Evolutionary conservation across 2,329 filamentous ascomycete species (phyloP).

Genomic region (Malbranchea zuffiana): DNA sequence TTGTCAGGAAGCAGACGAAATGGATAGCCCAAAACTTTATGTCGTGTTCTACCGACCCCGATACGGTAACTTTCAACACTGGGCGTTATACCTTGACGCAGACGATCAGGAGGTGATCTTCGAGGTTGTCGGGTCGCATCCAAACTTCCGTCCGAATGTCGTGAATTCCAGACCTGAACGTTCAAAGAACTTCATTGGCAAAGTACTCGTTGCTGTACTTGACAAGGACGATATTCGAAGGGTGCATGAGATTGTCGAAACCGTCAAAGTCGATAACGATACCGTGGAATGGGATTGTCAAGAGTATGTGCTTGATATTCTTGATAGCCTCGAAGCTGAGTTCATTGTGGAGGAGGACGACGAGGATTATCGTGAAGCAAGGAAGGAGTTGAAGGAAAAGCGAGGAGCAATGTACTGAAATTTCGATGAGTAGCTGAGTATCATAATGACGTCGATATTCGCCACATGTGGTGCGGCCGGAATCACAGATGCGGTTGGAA

Average conservation of each 20-base stretch:
- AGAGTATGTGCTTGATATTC: slow-evolving; percentile 19
- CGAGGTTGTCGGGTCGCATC: slow-evolving; percentile 19
- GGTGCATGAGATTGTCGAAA: slow-evolving; percentile 10
- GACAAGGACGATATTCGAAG: slow-evolving; percentile 11
- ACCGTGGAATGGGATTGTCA: slow-evolving; percentile 20
- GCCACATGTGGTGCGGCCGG: too few species aligned
- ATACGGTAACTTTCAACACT: slow-evolving; percentile 20
- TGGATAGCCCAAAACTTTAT: slow-evolving; percentile 8
- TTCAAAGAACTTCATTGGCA: slow-evolving; percentile 10
- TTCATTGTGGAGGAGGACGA: slow-evolving; percentile 15
- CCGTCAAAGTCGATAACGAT: slow-evolving; percentile 16
- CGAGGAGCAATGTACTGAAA: slow-evolving; percentile 9
- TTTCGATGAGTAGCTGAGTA: too few species aligned
- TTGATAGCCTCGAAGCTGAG: slow-evolving; percentile 15
- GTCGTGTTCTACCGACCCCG: slow-evolving; percentile 14
- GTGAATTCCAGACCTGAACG: slow-evolving; percentile 11
- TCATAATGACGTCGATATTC: too few species aligned
- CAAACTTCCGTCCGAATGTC: slow-evolving; percentile 13
- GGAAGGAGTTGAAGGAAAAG: slow-evolving; percentile 11
- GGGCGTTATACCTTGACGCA: slow-evolving; percentile 17
- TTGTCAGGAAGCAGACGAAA: neutral
- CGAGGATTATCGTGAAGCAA: slow-evolving; percentile 15
- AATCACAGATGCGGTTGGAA: too few species aligned
- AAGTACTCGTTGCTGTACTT: slow-evolving; percentile 12
- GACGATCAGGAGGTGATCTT: slow-evolving; percentile 14